Evolutionary conservation across 108 stramenopile species (phyloP), one percentile per base, ranked within the genome.

Genomic region (Discostella stelligeroides): DNA sequence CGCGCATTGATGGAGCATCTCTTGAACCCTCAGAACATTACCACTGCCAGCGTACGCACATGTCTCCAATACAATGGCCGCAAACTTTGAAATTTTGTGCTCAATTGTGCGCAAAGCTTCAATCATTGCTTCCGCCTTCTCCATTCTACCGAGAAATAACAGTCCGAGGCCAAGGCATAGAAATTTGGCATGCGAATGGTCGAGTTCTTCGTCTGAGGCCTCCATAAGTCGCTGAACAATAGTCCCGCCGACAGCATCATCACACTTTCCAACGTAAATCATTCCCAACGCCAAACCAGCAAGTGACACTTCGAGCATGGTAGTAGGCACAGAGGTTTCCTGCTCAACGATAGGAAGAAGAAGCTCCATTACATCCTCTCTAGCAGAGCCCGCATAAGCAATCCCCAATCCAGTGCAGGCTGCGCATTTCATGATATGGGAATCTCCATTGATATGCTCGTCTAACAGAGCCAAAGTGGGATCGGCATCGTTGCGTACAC

Each of bases 11-110:
- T 98, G 99, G 27, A 99, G 86, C 97, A 99, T 97, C 71, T 98
- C 86, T 76, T 99, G 97, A 4, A 97, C 94, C 80, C 88, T 90
- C 60, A 98, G 84, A 37, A 99, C 99, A 67, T 99, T 98, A 21
- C 99, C 99, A 55, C 95, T 96, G 43, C 97, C 99, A 50, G 99
- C 96, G 73, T 98, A 99, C 15, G 99, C 99, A 56, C 88, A 95
- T 30, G 96, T 96, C 59, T 95, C 94, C 47, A 99, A 75, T 65
- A 95, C 85, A 37, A 97, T 75, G 43, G 85, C 93, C 13, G 98
- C 96, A 79, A 85, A 96, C 75, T 96, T 95, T 29, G 92, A 85
- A 60, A 98, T 94, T 71, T 92, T 90, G 84, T 98, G 98, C 59
- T 97, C 98, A 39, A 99, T 86, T 15, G 99, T 99, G 60, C 90